phyloP scores from a whole-genome alignment of 768 basidiomycete genomes.

The Pisolithus marmoratus region DNA sequence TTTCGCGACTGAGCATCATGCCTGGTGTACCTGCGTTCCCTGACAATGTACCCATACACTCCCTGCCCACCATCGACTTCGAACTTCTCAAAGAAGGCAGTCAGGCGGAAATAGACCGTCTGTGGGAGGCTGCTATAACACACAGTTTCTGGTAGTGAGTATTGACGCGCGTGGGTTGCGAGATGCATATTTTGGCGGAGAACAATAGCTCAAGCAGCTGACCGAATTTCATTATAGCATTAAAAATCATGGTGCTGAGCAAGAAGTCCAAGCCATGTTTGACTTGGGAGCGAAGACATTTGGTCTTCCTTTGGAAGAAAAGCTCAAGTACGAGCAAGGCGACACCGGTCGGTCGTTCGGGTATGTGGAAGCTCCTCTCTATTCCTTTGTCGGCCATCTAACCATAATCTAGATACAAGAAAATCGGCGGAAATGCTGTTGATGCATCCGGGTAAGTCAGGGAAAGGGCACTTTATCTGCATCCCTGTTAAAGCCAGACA shows the following conservation, averaged over 20 bases:
- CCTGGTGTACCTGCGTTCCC: no score
- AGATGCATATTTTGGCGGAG: no score
- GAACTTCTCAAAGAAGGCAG: no score
- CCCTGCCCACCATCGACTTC: no score
- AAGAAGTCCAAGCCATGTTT: slow-evolving; percentile 35
- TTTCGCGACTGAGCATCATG: no score
- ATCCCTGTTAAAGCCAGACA: slow-evolving; percentile 29
- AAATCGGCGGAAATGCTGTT: slow-evolving; percentile 54
- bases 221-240: no score
- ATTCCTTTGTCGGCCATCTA: not conserved
- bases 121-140: no score
- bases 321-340: slow-evolving; percentile 39
- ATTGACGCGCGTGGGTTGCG: no score
- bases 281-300: slow-evolving; percentile 38
- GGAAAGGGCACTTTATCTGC: not conserved
- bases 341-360: slow-evolving; percentile 37
- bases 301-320: slow-evolving; percentile 36
- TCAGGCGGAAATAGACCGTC: no score
- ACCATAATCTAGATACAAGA: slow-evolving; percentile 44
- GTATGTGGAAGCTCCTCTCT: slow-evolving; percentile 13
- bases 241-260: slow-evolving; percentile 40
- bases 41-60: no score
- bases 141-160: no score
- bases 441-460: slow-evolving; percentile 47
- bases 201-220: no score